Conservation (phyloP, 768 basidiomycete species). For the Lentinula guzmanii region DNA sequence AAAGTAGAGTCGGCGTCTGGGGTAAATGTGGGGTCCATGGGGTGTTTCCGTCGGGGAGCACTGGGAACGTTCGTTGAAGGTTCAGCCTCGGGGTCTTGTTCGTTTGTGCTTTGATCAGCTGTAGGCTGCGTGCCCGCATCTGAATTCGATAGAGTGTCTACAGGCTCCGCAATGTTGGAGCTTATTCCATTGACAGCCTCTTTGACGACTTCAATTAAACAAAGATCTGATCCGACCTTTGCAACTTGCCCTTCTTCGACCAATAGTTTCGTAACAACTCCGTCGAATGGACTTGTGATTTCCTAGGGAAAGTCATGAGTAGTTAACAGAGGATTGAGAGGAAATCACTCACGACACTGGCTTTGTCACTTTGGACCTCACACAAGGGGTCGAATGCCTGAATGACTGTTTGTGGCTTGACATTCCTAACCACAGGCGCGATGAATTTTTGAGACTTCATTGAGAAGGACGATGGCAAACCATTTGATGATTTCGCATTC, state of each 20-base stretch:
- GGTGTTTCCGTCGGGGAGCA: slow-evolving; percentile 36
- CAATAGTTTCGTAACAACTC: slow-evolving; percentile 62
- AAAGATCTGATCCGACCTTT: slow-evolving; percentile 75
- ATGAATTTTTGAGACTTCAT: background rate
- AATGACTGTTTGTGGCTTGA: slow-evolving; percentile 45
- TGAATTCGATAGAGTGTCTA: background rate
- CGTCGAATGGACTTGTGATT: slow-evolving; percentile 84
- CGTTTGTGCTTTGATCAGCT: background rate
- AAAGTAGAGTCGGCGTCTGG: slow-evolving; percentile 10
- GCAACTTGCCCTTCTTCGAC: slow-evolving; percentile 80
- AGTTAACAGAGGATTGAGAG: slow-evolving; percentile 72
- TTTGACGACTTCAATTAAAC: slow-evolving; percentile 76
- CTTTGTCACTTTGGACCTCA: slow-evolving; percentile 6
- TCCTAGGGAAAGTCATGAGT: slow-evolving; percentile 75
- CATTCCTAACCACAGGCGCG: slow-evolving; percentile 44
- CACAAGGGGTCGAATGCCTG: slow-evolving; percentile 53
- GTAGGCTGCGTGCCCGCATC: background rate
- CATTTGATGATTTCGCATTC: slow-evolving; percentile 88
- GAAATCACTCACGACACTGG: slow-evolving; percentile 1
- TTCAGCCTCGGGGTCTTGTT: background rate
- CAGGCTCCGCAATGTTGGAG: slow-evolving; percentile 13
- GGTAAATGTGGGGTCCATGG: slow-evolving; percentile 39
- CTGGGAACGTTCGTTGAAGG: background rate
- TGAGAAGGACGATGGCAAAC: slow-evolving; percentile 32
- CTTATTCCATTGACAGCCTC: slow-evolving; percentile 28